A percentile compares a stretch with the other conserved stretches of the same genome.
phyloP scores from a whole-genome alignment of 164 flowering plant species.

The Platanus orientalis region DNA sequence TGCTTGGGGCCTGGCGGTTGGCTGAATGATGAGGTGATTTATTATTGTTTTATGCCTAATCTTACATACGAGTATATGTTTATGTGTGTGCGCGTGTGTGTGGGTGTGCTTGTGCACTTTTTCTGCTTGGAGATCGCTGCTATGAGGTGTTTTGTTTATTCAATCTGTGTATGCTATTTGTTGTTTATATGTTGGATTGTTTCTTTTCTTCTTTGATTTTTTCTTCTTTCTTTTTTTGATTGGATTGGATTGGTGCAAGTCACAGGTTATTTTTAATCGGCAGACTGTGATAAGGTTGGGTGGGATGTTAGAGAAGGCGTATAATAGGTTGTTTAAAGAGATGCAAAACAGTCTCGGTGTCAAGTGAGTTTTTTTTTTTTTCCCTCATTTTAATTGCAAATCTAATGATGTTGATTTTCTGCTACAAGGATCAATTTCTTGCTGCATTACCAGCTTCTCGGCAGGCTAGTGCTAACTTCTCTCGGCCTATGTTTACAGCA shows the following conservation, averaged over 20 bases:
- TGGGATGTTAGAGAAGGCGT: slow-evolving; percentile 96
- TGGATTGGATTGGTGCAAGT: slow-evolving; percentile 28
- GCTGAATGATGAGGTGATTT: slow-evolving; percentile 99
- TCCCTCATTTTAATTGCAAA: not conserved
- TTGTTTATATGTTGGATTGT: no score
- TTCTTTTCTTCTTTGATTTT: not conserved
- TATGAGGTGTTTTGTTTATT: slow-evolving; percentile 39
- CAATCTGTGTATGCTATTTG: not conserved
- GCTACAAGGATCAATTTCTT: slow-evolving; percentile 77
- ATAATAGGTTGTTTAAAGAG: slow-evolving; percentile 69
- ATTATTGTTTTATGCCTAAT: no score
- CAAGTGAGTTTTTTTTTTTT: slow-evolving; percentile 42
- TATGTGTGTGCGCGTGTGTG: no score
- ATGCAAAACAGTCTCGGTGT: slow-evolving; percentile 81
- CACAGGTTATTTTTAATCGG: slow-evolving; percentile 63
- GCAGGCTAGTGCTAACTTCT: slow-evolving; percentile 67
- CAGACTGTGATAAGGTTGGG: slow-evolving; percentile 61
- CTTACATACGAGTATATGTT: no score
- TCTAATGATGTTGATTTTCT: slow-evolving; percentile 21
- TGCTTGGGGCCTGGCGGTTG: slow-evolving; percentile 80
- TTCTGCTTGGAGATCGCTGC: slow-evolving; percentile 95
- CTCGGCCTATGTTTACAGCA: slow-evolving; percentile 84
- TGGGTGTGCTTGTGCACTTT: no score
- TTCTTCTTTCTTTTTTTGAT: not conserved
- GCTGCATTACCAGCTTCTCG: slow-evolving; percentile 76